Base-by-base conservation (phyloP, 768 basidiomycete species). In the Mycena pura region DNA sequence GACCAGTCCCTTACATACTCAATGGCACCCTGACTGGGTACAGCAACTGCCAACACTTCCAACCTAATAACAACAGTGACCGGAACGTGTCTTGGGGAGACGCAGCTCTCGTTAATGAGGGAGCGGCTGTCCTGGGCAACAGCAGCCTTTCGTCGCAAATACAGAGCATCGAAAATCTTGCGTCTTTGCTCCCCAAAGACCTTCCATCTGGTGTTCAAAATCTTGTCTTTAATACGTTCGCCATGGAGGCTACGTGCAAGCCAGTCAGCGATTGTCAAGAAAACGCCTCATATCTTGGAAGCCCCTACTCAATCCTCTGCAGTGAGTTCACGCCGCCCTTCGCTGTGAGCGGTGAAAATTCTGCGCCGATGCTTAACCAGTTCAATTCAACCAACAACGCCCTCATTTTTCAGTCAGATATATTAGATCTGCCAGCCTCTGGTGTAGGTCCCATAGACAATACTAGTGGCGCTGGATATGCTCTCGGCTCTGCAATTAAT, bases 331-430 rank as follows among this genome's bases (percentile, higher is more conserved):
- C 10, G 4, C 57, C 57, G 17, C 57, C 57, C 9, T 32, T 58
- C 31, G 39, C 21, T 15, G 17, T 58, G 27, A 21, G n/a, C 27
- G 22, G 5, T 34, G 44, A 45, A 9, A 22, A 13, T 7, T 22
- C 22, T 8, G 44, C 11, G 39, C 24, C 47, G 15, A 58, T 34
- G 47, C 29, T 58, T 6, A 51, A 51, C 32, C 57, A 58, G 57
- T 50, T 43, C 48, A 38, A 58, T 43, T 11, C 15, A 14, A 27
- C 57, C 31, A 44, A 43, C 48, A 44, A 50, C 19, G 39, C 31
- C 14, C 29, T 58, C 6, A 50, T 51, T 15, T 58, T 58, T 32
- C 29, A 43, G 14, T 47, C 45, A n/a, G 24, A 15, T 8, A 40
- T 15, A 3, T 19, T 7, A 5, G 21, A 24, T 22, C 21, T 8